A percentile compares a stretch with the other conserved stretches of the same genome.
These are phyloP conservation scores for Penicillium sp. DNA, from an alignment of 2,329 filamentous ascomycete genomes.

Conservation along the genomic window DNA sequence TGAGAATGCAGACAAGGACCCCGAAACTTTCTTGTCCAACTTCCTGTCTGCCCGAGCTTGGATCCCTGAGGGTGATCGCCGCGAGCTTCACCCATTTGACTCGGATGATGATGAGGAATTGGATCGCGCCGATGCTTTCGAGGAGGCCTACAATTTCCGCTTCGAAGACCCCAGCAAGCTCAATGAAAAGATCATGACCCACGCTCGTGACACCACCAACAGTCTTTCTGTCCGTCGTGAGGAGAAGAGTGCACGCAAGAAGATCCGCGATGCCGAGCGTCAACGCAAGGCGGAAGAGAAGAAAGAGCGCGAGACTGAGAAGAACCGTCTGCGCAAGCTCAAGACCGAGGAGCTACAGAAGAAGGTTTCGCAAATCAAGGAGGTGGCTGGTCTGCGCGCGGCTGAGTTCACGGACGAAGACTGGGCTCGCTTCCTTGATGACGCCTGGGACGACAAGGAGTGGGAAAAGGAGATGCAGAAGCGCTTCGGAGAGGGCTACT, in stretches of 20 bases:
- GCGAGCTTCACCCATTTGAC: slow-evolving; percentile 79
- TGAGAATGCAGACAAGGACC: slow-evolving; percentile 79
- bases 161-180: slow-evolving; percentile 90
- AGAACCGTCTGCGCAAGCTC: slow-evolving; percentile 79
- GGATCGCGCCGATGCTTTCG: slow-evolving; percentile 78
- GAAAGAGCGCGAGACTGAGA: slow-evolving; percentile 74
- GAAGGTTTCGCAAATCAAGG: slow-evolving; percentile 84
- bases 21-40: slow-evolving; percentile 90
- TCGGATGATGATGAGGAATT: slow-evolving; percentile 85
- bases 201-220: slow-evolving; percentile 82
- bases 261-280: slow-evolving; percentile 75
- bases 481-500: slow-evolving; percentile 89
- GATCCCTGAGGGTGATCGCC: slow-evolving; percentile 66
- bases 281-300: slow-evolving; percentile 79
- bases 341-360: slow-evolving; percentile 89
- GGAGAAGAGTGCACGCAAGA: slow-evolving; percentile 75
- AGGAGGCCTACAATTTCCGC: slow-evolving; percentile 91
- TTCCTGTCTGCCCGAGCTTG: slow-evolving; percentile 92
- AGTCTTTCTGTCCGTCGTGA: slow-evolving; percentile 85
- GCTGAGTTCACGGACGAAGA: slow-evolving; percentile 72
- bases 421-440: slow-evolving; percentile 82
- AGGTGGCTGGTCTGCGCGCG: slow-evolving; percentile 78
- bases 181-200: slow-evolving; percentile 85
- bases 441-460: slow-evolving; percentile 81
- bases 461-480: slow-evolving; percentile 92